Evolutionary conservation across 257 asterid species (phyloP), one percentile per base, ranked within the genome.

Genomic region (Primulina tabacum): DNA sequence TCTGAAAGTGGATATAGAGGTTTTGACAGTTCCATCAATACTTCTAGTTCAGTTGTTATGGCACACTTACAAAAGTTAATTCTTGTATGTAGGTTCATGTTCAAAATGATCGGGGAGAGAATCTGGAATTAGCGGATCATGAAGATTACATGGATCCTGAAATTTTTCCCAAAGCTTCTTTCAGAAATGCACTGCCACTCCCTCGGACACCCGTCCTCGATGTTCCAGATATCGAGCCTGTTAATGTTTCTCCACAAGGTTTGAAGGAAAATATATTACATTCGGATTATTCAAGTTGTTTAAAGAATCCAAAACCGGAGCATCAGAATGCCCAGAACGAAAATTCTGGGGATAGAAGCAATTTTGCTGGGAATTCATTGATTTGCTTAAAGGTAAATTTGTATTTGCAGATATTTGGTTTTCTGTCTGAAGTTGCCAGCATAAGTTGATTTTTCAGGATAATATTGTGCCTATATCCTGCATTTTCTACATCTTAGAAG

Each of bases 1-100:
- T 50, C 79, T 90, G 50, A 76, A 73, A 59, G 59, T 64, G 67
- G 60, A 72, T 58, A 43, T 86, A 74, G 81, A 90, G 97, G 97
- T 90, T 57, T 63, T 59, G 55, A 40, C 30, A 14, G 35, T 47
- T 64, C 62, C 59, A 35, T 16, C 24, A 71, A 33, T 29, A 32
- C 67, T 62, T 50, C 66, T 60, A 21, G 17, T 34, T 35, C 50
- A 43, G 33, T 5, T 35, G 21, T 20, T 9, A 38, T 60, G 40
- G 35, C 8, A 38, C 47, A 57, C 58, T 73, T 50, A 30, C 17
- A 17, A 69, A 5, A 29, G 59, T 52, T 61, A 40, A 60, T 55
- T 63, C 68, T 37, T 68, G 26, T 38, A 5, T 73, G 62, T 64
- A 88, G 91, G 84, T 85, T 70, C 77, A 76, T 72, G 79, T 82